Evolutionary conservation across 768 basidiomycete genomes (phyloP).

Genomic region (Phylloporus sp.): DNA sequence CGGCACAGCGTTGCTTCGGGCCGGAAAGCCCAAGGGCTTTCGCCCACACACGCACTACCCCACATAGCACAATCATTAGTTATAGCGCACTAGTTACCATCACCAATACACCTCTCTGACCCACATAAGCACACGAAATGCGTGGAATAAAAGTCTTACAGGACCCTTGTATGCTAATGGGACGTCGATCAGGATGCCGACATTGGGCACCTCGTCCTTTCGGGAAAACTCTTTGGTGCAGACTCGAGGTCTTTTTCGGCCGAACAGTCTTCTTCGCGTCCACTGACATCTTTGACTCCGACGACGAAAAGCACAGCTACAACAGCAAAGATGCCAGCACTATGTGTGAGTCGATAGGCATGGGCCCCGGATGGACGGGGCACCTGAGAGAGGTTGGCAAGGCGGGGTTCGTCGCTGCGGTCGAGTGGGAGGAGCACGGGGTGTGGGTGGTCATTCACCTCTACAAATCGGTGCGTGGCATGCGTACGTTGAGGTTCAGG

Average conservation of each 20-base stretch:
- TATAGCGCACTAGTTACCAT: too few relatives aligned
- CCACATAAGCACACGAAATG: too few relatives aligned
- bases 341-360: slow-evolving; percentile 62
- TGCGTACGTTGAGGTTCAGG: background rate
- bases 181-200: slow-evolving; percentile 34
- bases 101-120: too few relatives aligned
- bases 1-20: too few relatives aligned
- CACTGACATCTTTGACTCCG: slow-evolving; percentile 34
- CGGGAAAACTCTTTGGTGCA: slow-evolving; percentile 69
- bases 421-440: slow-evolving; percentile 65
- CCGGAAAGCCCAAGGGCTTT: too few relatives aligned
- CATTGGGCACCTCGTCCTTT: slow-evolving; percentile 71
- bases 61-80: too few relatives aligned
- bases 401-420: slow-evolving; percentile 66
- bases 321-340: slow-evolving; percentile 33
- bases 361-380: slow-evolving; percentile 83
- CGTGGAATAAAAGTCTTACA: background rate
- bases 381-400: slow-evolving; percentile 78
- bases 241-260: slow-evolving; percentile 58
- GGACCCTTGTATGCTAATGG: background rate
- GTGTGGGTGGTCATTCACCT: slow-evolving; percentile 86
- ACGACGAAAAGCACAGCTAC: slow-evolving; percentile 48
- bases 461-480: slow-evolving; percentile 60
- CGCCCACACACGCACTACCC: too few relatives aligned
- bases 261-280: slow-evolving; percentile 46